Conservation (phyloP, 192 early-diverging fungal genomes). For the Podila verticillata region DNA sequence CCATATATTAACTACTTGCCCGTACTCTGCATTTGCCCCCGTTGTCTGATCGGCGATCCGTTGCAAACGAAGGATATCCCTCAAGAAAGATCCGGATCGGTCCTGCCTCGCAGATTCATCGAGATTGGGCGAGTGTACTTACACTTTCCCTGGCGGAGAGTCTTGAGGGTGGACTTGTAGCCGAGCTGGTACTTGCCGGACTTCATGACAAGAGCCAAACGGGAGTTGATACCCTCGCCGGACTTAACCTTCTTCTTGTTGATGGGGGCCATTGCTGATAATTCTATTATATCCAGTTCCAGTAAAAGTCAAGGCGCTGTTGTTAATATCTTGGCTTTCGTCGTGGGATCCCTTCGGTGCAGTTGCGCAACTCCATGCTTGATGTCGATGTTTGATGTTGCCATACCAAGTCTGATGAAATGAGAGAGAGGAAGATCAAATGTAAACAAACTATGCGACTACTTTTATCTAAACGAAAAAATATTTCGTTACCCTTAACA, state of each 20-base stretch:
- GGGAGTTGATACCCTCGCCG: slow-evolving; percentile 96
- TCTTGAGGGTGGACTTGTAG: slow-evolving; percentile 99
- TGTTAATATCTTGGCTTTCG: not conserved
- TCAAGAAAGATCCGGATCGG: too few species aligned
- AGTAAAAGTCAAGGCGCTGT: too few species aligned
- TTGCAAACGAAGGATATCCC: too few species aligned
- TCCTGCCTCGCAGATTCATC: too few species aligned
- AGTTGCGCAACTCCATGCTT: not conserved
- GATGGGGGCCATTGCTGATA: slow-evolving; percentile 64
- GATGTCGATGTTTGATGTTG: not conserved
- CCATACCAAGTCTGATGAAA: slow-evolving; percentile 52
- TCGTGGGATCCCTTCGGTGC: too few species aligned
- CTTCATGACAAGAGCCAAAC: slow-evolving; percentile 99
- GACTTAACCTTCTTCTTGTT: slow-evolving; percentile 87
- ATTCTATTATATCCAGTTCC: slow-evolving; percentile 6
- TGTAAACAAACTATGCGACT: slow-evolving; percentile 1
- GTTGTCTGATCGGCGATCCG: too few species aligned
- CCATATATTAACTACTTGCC: too few species aligned
- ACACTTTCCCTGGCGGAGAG: slow-evolving; percentile 95
- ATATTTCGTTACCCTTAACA: slow-evolving; percentile 3
- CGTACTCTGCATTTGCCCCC: too few species aligned
- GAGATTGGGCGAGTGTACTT: slow-evolving; percentile 29
- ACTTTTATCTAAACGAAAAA: not conserved
- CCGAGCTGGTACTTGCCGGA: slow-evolving; percentile 98
- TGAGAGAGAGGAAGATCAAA: slow-evolving; percentile 51